Evolutionary conservation across 2,329 filamentous ascomycete genomes (phyloP), one percentile per base, ranked within the genome.

Genomic region (Davidsoniella australis): DNA sequence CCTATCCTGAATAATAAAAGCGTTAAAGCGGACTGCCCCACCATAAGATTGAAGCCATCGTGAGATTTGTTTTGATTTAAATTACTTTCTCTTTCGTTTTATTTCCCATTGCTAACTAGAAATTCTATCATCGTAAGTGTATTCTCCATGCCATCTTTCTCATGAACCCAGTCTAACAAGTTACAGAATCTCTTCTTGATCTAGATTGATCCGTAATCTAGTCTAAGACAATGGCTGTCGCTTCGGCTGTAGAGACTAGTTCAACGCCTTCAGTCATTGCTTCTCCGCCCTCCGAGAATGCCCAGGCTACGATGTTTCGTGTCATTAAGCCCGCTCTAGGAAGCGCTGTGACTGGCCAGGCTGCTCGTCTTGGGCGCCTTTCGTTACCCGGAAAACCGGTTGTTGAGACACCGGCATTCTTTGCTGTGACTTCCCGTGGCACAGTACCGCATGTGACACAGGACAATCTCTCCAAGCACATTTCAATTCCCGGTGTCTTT

Each of bases 391-490:
- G 64, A 40, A 72, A 83, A 52, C 75, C 71, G 54, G 64, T 72
- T n/a, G 71, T 95, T 55, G 68, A 82, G 17, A 98, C 91, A 26
- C 91, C 91, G 41, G 82, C 83, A 60, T 94, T 82, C 62, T 68
- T 94, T 52, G 80, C 78, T 46, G 70, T 83, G 56, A 83, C 84
- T 2, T 95, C 91, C 33, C 76, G 91, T 58, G 91, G 91, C 18
- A 76, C 76, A 1, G 69, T 96, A 36, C 87, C 91, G 47, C 91
- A 98, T 66, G 66, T 98, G 55, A 84, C 88, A 2, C 88, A 87
- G 38, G 91, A 98, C 67, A 82, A 82, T 54, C 69, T 91, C 55
- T 62, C 66, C 39, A 79, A 76, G 49, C 70, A 82, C 58, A 78
- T 80, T 1, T 62, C 72, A 4, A 69, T 93, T 52, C 68, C 69